Evolutionary conservation across 176 grass and related monocot genomes (phyloP), one percentile per base, ranked within the genome.

Genomic region (Musa schizocarpa): DNA sequence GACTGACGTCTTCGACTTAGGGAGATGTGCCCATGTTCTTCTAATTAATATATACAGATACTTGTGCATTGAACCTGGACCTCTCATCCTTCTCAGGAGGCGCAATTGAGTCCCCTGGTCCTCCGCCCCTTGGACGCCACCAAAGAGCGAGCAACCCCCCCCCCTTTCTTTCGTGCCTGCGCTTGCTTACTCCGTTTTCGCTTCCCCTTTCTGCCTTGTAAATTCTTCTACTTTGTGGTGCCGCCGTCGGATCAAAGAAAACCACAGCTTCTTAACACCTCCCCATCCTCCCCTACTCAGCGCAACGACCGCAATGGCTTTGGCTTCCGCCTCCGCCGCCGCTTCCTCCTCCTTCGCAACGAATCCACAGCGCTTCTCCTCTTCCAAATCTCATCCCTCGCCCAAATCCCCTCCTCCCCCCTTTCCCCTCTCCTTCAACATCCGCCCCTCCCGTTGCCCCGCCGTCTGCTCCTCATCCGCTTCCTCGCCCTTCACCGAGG

Each of bases 401-500:
- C 54, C 81, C 34, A 43, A 43, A 43, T 63, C 72, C 2, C 56
- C 56, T 71, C 74, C 21, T 49, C 74, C 69, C 24, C 62, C 51
- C 29, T 53, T 82, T 29, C 2, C 29, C 78, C 6, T 50, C 51
- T 14, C 75, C 16, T 71, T 24, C 65, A 84, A 57, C 63, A 63
- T 77, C 65, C 1, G n/a, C 65, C 9, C 23, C 65, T 17, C 14
- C 64, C 34, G 23, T 52, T 25, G 52, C 21, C 11, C 10, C 4
- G 16, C 13, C 76, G 14, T 29, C 11, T 51, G 20, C 21, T 59
- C 84, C 9, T 79, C 80, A 1, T 81, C 79, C 26, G 50, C 85
- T 3, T 69, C 90, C 0, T 96, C 92, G 9, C 90, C 90, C 2
- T 98, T 98, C 84, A 98, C 94, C 21, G 94, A 98, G 87, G 81